These are phyloP conservation scores for Amaranthus palmeri DNA, from an alignment of 148 eudicot genomes.

Conservation along the genomic window DNA sequence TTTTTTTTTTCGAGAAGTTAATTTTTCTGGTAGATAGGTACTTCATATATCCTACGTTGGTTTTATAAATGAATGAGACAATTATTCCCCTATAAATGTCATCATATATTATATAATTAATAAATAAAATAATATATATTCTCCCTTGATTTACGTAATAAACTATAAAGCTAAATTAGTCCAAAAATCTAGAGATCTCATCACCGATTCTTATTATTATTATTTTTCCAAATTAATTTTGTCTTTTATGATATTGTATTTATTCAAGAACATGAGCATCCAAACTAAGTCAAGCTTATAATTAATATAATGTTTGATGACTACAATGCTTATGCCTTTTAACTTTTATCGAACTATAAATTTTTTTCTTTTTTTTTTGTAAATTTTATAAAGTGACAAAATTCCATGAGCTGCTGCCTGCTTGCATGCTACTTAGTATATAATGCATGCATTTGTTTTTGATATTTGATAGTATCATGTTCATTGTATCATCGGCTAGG, in stretches of 20 bases:
- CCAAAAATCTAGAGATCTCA: slow-evolving; percentile 17
- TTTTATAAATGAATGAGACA: too few relatives aligned
- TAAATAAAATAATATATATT: too few relatives aligned
- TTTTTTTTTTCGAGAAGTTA: too few relatives aligned
- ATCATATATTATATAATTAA: too few relatives aligned
- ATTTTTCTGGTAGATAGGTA: too few relatives aligned
- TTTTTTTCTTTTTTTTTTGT: not conserved
- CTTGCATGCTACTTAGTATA: too few relatives aligned
- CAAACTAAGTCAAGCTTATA: not conserved
- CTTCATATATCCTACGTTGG: too few relatives aligned
- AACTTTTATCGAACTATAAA: slow-evolving; percentile 1
- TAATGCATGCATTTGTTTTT: not conserved
- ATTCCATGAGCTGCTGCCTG: slow-evolving; percentile 5
- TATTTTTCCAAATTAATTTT: slow-evolving; percentile 5
- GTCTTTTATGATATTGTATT: slow-evolving; percentile 1
- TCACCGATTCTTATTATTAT: slow-evolving; percentile 16
- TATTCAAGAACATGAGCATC: not conserved
- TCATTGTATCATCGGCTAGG: not conserved
- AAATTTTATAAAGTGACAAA: not conserved
- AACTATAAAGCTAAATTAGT: not conserved
- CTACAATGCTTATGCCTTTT: not conserved
- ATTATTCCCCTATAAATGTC: too few relatives aligned
- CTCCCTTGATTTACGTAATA: not conserved
- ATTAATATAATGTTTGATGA: not conserved
- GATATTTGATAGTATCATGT: slow-evolving; percentile 3